Base-by-base conservation (phyloP, 306 rosid genomes). In the barrel medic (Medicago truncatula) region DNA sequence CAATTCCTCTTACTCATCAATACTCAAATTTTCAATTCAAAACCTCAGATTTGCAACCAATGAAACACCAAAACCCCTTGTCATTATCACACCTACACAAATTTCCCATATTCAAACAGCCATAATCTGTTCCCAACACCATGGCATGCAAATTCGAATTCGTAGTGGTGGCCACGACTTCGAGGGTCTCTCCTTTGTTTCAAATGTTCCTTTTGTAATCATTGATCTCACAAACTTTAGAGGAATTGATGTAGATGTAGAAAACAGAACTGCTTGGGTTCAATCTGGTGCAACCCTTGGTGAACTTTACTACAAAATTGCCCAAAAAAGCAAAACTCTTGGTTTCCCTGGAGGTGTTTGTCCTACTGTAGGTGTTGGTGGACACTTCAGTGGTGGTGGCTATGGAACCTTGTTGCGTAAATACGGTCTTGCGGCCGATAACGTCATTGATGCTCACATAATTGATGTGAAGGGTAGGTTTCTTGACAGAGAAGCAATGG, bases 41-140 rank as follows among this genome's bases (percentile, higher is more conserved):
- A 79, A 83, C 16, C 84, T 80, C 13, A 75, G 87, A 59, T 90
- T 90, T 79, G 18, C 41, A 5, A 74, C 89, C 1, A 81, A 85
- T 41, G 14, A 5, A 80, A 74, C 34, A 18, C 41, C 52, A 1
- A 69, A 75, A 75, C 80, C 84, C 20, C 67, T 49, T 17, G 76
- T 61, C 4, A 75, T 80, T 3, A 49, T 80, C 3, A 75, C 80
- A 68, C 84, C 84, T 2, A 20, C 15, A 1, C 20, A 83, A 31
- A 50, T 80, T 0, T 85, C 91, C 21, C 16, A 66, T 0, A 66
- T 66, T 66, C 86, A 83, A 78, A 2, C 53, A 13, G 54, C 80
- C 11, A 20, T 83, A 0, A 16, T 18, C 0, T 83, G 86, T 10
- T 78, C 86, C 39, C 70, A 53, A 39, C 6, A 62, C 28, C 73